Evolutionary conservation across 2,329 filamentous ascomycete genomes (phyloP), one percentile per base, ranked within the genome.

Genomic region (Pseudocercospora cruenta): DNA sequence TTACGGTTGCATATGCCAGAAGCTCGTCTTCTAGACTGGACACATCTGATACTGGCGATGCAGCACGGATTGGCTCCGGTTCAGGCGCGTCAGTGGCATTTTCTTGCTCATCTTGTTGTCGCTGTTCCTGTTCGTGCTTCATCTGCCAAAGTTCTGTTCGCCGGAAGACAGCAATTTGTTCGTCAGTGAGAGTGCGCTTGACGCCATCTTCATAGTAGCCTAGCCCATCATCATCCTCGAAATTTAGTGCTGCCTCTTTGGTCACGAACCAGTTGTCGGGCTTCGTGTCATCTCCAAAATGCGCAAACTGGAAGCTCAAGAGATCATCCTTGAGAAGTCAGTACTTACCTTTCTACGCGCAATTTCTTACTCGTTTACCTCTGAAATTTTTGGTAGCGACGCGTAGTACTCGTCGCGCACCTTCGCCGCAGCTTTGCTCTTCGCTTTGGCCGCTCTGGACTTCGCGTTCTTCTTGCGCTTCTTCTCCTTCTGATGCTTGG

Each of bases 131-230:
- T 45, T 84, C 82, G 68, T 87, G 87, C 26, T 91, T 82, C 45
- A 96, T 81, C 12, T 87, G 80, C 74, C 95, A 89, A 22, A 96
- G 86, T 78, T 98, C 94, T 1, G 91, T 94, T 76, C 96, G 92
- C 67, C 94, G 86, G 77, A 97, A 97, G 67, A 97, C 94, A 61
- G 88, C 87, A 71, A 97, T 92, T 81, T 97, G 92, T 72, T 93
- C 91, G 74, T 97, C 92, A 9, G 94, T 97, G 73, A 98, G 83
- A 19, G 93, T 97, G 47, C 94, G 90, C 77, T 95, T 95, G 67
- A 89, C 87, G 2, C 94, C 94, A 75, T 98, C 94, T 0, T 86
- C 80, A 72, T 98, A 98, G 78, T 92, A 94, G 19, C 93, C 94
- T 16, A 97, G 82, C 0, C 81, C 90, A 45, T 89, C 86, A 28